These are phyloP conservation scores for Rubus parviflorus DNA, from an alignment of 306 rosid species.

Conservation along the genomic window DNA sequence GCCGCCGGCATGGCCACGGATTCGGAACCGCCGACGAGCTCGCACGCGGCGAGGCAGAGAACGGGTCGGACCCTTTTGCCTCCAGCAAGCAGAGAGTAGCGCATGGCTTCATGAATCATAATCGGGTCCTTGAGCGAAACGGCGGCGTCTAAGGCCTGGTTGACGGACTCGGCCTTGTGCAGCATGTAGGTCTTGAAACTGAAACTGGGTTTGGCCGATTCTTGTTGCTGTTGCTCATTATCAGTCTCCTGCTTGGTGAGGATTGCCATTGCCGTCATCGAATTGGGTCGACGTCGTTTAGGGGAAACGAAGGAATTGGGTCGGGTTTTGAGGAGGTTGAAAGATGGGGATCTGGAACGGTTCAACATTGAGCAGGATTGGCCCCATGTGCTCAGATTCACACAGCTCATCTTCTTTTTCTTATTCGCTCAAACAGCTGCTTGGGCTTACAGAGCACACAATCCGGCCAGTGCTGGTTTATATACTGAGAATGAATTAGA, in stretches of 20 bases:
- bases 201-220: constrained; percentile 21
- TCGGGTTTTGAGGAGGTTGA: constrained; percentile 10
- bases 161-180: constrained; percentile 45
- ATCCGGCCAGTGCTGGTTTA: no score
- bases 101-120: constrained; percentile 69
- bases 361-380: constrained; percentile 38
- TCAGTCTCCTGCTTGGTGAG: constrained; percentile 36
- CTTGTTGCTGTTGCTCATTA: constrained; percentile 7
- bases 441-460: not conserved
- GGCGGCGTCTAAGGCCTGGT: constrained; percentile 56
- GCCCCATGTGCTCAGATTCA: constrained; percentile 46
- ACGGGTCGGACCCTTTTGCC: constrained; percentile 76
- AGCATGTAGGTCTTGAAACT: constrained; percentile 59
- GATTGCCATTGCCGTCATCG: no score
- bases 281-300: constrained; percentile 3
- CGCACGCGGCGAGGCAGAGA: constrained; percentile 70
- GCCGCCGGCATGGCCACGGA: constrained; percentile 61
- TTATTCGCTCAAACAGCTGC: not conserved
- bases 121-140: constrained; percentile 50
- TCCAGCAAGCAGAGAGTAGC: constrained; percentile 79
- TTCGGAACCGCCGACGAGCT: constrained; percentile 58
- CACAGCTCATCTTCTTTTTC: constrained; percentile 37
- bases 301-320: constrained; percentile 19
- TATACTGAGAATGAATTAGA: no score
- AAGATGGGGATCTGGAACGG: constrained; percentile 41